phyloP scores from a whole-genome alignment of 1,139 yeast species.

The Debaryomycetaceae sp. region DNA sequence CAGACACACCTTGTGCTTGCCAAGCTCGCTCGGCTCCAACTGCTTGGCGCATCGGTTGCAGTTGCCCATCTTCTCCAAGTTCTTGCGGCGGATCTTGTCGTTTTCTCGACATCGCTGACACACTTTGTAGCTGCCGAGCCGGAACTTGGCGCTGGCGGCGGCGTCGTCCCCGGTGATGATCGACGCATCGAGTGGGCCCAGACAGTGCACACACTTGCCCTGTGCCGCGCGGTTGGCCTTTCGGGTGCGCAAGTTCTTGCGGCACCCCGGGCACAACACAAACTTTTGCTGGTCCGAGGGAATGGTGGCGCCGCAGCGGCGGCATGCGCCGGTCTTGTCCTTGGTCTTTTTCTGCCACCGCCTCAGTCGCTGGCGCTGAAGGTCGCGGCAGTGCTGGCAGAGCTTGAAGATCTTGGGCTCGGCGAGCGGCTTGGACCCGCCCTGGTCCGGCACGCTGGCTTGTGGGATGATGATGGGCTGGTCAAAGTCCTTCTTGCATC shows the following conservation, averaged over 20 bases:
- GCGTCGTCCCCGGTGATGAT: constrained; percentile 26
- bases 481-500: constrained; percentile 58
- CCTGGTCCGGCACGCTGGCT: constrained; percentile 15
- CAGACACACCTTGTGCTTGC: constrained; percentile 53
- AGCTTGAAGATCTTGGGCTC: constrained; percentile 51
- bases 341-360: constrained; percentile 64
- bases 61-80: constrained; percentile 52
- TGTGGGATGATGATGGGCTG: constrained; percentile 42
- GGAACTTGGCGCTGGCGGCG: constrained; percentile 14
- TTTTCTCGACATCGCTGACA: constrained; percentile 60
- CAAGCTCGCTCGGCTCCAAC: constrained; percentile 40
- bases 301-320: constrained; percentile 56
- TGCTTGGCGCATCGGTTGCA: constrained; percentile 60
- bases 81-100: constrained; percentile 53
- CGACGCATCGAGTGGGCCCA: constrained; percentile 52
- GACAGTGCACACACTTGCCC: constrained; percentile 66
- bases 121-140: constrained; percentile 46
- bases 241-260: constrained; percentile 49
- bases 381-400: constrained; percentile 60
- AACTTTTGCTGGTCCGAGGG: constrained; percentile 46
- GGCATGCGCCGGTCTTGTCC: constrained; percentile 57
- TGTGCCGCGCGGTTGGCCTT: constrained; percentile 57
- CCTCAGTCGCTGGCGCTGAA: constrained; percentile 58
- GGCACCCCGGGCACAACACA: constrained; percentile 58
- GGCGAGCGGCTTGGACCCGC: constrained; percentile 22